These are phyloP conservation scores for Hirsutella thompsonii DNA, from an alignment of 2,329 filamentous ascomycete species.

Conservation along the genomic window DNA sequence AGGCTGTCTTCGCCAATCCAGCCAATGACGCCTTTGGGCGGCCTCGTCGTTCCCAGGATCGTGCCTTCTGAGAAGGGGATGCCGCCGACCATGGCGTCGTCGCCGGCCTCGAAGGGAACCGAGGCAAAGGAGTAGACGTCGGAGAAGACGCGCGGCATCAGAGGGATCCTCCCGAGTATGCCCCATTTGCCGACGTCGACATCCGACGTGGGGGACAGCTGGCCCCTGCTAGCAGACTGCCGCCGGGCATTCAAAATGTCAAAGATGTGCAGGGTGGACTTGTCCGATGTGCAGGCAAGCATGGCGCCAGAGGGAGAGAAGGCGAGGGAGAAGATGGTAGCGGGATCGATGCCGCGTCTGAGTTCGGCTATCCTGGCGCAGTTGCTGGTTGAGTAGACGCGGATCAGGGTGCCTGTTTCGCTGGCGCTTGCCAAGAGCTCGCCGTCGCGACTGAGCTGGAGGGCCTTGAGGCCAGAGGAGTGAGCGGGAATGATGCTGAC, in stretches of 20 bases:
- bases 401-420: constrained; percentile 79
- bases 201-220: constrained; percentile 17
- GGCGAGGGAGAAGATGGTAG: constrained; percentile 73
- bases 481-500: constrained; percentile 94
- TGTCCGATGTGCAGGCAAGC: constrained; percentile 90
- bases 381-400: constrained; percentile 69
- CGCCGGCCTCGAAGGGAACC: constrained; percentile 69
- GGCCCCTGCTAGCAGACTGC: constrained; percentile 18
- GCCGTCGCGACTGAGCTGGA: constrained; percentile 70
- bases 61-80: constrained; percentile 29
- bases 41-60: constrained; percentile 38
- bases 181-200: constrained; percentile 67
- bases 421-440: constrained; percentile 80
- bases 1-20: constrained; percentile 69
- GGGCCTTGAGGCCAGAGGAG: constrained; percentile 61
- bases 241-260: constrained; percentile 55
- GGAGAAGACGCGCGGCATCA: constrained; percentile 77
- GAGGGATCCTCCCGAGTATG: constrained; percentile 66
- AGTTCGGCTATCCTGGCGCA: constrained; percentile 75
- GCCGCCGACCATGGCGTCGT: constrained; percentile 45
- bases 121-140: constrained; percentile 81
- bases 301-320: constrained; percentile 73
- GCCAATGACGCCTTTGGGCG: constrained; percentile 72
- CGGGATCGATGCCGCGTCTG: constrained; percentile 77
- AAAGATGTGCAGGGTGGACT: constrained; percentile 89